A percentile compares a stretch with the other conserved stretches of the same genome.
Conservation (phyloP, 306 rosid species). For the Pyrus communis region DNA sequence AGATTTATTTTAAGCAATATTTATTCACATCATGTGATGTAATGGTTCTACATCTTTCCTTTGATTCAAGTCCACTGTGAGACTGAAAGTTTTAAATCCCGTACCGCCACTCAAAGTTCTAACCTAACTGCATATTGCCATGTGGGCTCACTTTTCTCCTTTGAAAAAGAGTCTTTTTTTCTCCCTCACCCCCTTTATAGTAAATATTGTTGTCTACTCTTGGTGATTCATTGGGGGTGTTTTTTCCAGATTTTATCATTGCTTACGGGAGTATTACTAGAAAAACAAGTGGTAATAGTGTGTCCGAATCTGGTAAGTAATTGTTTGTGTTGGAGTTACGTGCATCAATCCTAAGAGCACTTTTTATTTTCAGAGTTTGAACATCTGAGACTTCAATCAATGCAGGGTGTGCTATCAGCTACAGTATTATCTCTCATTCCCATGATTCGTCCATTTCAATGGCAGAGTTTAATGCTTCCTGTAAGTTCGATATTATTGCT, state of each 20-base stretch:
- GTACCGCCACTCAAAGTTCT: neutral
- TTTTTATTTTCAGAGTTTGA: conserved; percentile 14
- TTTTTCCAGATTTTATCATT: conserved; percentile 64
- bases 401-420: conserved; percentile 89
- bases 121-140: neutral
- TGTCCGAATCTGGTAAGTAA: conserved; percentile 73
- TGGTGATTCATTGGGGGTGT: conserved; percentile 9
- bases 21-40: neutral
- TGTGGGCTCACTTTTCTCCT: neutral
- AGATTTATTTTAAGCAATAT: neutral
- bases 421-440: conserved; percentile 68
- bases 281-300: conserved; percentile 70
- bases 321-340: conserved; percentile 5
- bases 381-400: conserved; percentile 25
- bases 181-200: neutral
- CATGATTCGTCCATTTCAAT: conserved; percentile 89
- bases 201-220: neutral
- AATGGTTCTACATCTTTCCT: neutral
- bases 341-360: neutral
- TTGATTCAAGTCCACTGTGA: neutral
- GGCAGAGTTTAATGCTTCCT: conserved; percentile 96
- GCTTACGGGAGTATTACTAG: conserved; percentile 70
- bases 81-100: neutral
- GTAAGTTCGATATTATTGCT: conserved; percentile 41
- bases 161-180: neutral